These are phyloP conservation scores for Furcasterigmium sp. DNA, from an alignment of 2,329 filamentous ascomycete genomes.

Conservation along the genomic window DNA sequence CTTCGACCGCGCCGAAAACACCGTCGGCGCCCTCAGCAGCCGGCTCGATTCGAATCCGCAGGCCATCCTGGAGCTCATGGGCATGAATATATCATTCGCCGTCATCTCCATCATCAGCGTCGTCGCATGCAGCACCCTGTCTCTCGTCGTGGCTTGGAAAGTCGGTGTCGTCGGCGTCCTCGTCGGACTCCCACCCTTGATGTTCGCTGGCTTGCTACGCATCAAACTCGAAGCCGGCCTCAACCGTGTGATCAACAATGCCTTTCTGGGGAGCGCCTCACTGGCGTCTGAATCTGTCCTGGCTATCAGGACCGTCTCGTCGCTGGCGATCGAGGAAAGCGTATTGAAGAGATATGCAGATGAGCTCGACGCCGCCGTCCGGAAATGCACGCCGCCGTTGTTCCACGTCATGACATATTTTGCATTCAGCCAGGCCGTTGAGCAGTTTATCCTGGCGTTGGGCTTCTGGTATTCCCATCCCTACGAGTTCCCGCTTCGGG, in stretches of 20 bases:
- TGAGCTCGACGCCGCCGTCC: constrained; percentile 17
- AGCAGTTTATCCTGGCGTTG: constrained; percentile 24
- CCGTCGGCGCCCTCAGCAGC: constrained; percentile 24
- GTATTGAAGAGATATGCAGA: constrained; percentile 25
- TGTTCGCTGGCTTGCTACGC: constrained; percentile 32
- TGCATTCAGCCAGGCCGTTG: constrained; percentile 20
- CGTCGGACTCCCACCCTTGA: constrained; percentile 33
- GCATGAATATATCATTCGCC: constrained; percentile 35
- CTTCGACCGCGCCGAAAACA: constrained; percentile 26
- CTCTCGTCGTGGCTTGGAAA: constrained; percentile 36
- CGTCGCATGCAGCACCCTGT: constrained; percentile 29
- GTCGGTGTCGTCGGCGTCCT: constrained; percentile 36
- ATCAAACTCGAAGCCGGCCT: constrained; percentile 37
- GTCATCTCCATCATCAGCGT: constrained; percentile 34
- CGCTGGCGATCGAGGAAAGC: constrained; percentile 28
- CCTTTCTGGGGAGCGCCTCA: constrained; percentile 32
- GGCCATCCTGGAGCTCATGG: constrained; percentile 39
- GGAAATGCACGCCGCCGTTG: constrained; percentile 6
- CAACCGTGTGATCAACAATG: constrained; percentile 26
- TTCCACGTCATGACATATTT: constrained; percentile 18
- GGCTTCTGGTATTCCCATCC: constrained; percentile 25
- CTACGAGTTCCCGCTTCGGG: not conserved
- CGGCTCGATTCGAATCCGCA: constrained; percentile 25
- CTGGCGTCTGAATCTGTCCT: constrained; percentile 40
- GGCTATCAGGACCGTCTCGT: constrained; percentile 38